These are phyloP conservation scores for Phytophthora lateralis DNA, from an alignment of 352 stramenopile species.

Conservation along the genomic window DNA sequence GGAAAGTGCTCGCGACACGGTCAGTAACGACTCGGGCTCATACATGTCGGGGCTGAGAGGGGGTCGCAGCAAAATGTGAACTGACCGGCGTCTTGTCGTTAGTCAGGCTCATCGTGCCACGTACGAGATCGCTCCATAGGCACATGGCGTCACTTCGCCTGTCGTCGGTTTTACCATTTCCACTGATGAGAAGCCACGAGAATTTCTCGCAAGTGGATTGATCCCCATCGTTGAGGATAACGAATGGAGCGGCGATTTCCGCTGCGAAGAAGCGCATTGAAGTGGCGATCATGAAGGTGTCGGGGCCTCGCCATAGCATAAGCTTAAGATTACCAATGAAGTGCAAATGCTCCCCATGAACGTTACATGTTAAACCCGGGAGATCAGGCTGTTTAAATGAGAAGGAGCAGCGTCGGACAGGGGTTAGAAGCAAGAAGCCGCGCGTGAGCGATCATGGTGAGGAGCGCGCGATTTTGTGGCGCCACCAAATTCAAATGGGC, in stretches of 20 bases:
- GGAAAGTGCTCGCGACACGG: no score
- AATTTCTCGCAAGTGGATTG: no score
- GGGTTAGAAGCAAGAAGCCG: background rate
- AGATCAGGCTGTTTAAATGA: background rate
- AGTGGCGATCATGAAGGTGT: background rate
- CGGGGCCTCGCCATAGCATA: background rate
- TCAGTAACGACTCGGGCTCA: no score
- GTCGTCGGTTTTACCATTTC: no score
- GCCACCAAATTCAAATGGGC: constrained; percentile 13
- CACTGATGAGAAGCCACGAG: no score
- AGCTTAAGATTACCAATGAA: no score
- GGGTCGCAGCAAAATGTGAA: constrained; percentile 3
- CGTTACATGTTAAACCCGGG: background rate
- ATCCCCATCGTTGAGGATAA: constrained; percentile 15
- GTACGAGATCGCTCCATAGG: background rate
- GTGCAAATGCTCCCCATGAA: background rate
- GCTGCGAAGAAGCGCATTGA: constrained; percentile 5
- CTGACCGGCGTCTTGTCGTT: background rate
- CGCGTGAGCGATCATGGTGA: background rate
- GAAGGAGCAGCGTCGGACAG: constrained; percentile 2
- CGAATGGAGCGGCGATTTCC: background rate
- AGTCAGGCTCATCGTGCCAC: background rate
- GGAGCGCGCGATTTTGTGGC: constrained; percentile 14
- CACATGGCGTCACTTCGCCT: no score
- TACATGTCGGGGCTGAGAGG: no score